These are phyloP conservation scores for Candida sphagnicola DNA, from an alignment of 805 yeast species.

Conservation along the genomic window DNA sequence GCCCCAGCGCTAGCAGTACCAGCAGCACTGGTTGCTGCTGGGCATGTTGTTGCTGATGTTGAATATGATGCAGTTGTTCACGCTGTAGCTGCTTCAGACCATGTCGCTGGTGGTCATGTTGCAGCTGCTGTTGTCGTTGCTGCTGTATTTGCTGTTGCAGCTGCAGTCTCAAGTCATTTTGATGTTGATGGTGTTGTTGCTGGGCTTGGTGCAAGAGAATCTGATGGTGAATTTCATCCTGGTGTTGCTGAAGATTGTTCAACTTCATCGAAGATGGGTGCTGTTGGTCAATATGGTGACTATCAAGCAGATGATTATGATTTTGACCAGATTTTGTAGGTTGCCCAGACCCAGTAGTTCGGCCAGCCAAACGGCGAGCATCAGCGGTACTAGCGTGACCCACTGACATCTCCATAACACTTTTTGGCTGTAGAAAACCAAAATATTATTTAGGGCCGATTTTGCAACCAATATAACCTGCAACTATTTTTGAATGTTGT, in stretches of 20 bases:
- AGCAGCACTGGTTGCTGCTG: conserved; percentile 2
- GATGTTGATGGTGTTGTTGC: conserved; percentile 10
- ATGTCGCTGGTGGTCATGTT: conserved; percentile 6
- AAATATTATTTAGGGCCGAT: neutral
- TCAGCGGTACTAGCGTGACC: neutral
- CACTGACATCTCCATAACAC: neutral
- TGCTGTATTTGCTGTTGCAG: conserved; percentile 11
- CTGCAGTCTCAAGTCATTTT: conserved; percentile 10
- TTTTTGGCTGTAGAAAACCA: neutral
- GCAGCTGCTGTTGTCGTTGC: conserved; percentile 6
- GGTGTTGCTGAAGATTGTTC: conserved; percentile 6
- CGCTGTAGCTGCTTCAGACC: conserved; percentile 8
- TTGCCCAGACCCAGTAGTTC: neutral
- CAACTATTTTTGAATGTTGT: neutral
- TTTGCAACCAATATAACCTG: conserved; percentile 1
- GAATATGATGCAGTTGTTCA: conserved; percentile 12
- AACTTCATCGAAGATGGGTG: neutral
- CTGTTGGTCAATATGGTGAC: neutral
- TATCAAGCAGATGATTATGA: neutral
- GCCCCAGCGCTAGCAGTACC: too few relatives aligned
- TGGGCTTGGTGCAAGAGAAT: neutral
- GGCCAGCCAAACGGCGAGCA: neutral
- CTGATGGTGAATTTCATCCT: conserved; percentile 2
- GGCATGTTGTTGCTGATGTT: conserved; percentile 11
- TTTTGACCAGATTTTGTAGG: neutral